A percentile compares a stretch with the other conserved stretches of the same genome.
phyloP scores from a whole-genome alignment of 208 protist genomes.

The Acanthamoeba healyi region DNA sequence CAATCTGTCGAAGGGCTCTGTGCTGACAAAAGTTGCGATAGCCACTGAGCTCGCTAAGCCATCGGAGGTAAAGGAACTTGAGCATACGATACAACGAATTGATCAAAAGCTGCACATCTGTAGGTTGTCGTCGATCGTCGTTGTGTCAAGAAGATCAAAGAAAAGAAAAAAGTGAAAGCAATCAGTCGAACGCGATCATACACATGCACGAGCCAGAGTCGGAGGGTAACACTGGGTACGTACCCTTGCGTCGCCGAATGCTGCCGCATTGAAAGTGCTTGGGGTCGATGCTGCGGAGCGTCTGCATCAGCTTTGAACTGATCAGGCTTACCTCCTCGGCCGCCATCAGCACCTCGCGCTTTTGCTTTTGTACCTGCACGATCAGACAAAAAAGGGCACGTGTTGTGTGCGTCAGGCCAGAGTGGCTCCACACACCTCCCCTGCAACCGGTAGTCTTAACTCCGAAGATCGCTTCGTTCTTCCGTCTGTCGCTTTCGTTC shows the following conservation, averaged over 20 bases:
- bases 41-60: constrained; percentile 54
- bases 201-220: too few species aligned
- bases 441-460: background rate
- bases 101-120: constrained; percentile 66
- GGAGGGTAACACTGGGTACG: too few species aligned
- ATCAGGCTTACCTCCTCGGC: constrained; percentile 26
- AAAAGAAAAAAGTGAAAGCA: background rate
- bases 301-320: constrained; percentile 33
- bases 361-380: constrained; percentile 27
- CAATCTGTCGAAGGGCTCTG: background rate
- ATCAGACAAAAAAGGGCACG: background rate
- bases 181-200: background rate
- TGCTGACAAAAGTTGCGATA: constrained; percentile 46
- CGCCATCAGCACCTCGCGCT: constrained; percentile 36
- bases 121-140: background rate
- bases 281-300: background rate
- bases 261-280: constrained; percentile 62
- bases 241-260: constrained; percentile 38
- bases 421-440: too few species aligned
- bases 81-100: constrained; percentile 32
- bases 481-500: background rate
- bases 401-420: too few species aligned
- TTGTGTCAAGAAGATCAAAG: too few species aligned
- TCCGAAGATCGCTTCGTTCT: background rate
- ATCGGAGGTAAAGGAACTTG: constrained; percentile 62